phyloP scores from a whole-genome alignment of 2,329 filamentous ascomycete species.

The Colletotrichum lindemuthianum region DNA sequence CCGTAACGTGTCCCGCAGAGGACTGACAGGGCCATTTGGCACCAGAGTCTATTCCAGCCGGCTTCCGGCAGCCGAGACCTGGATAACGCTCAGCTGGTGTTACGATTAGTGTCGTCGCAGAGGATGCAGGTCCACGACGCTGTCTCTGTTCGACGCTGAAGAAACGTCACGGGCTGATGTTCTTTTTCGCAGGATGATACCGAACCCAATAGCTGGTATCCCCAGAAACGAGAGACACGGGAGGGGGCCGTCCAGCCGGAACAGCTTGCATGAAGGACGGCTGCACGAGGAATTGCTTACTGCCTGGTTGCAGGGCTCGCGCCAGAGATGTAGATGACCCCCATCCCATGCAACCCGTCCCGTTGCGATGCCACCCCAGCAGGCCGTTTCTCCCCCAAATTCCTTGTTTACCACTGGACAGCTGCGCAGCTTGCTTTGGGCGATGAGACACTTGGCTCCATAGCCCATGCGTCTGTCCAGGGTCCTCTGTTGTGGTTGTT shows the following conservation, averaged over 20 bases:
- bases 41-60: background rate
- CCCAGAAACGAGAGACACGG: conserved; percentile 1
- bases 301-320: conserved; percentile 6
- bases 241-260: background rate
- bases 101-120: background rate
- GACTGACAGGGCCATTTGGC: conserved; percentile 13
- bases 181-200: no score
- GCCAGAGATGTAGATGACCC: conserved; percentile 8
- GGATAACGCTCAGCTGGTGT: conserved; percentile 4
- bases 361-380: conserved; percentile 22
- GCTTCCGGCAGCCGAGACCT: background rate
- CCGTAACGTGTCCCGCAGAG: conserved; percentile 8
- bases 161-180: background rate
- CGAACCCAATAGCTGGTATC: background rate
- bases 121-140: conserved; percentile 10
- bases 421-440: conserved; percentile 25
- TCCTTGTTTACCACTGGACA: conserved; percentile 21
- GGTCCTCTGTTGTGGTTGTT: conserved; percentile 29
- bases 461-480: conserved; percentile 22
- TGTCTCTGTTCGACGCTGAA: conserved; percentile 8
- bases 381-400: conserved; percentile 18
- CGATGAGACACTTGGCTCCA: conserved; percentile 26
- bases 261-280: conserved; percentile 21
- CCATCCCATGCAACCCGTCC: conserved; percentile 22
- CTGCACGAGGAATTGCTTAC: conserved; percentile 26